Evolutionary conservation across 129 eudicot genomes (phyloP), one percentile per base, ranked within the genome.

Genomic region (Lactuca sativa): DNA sequence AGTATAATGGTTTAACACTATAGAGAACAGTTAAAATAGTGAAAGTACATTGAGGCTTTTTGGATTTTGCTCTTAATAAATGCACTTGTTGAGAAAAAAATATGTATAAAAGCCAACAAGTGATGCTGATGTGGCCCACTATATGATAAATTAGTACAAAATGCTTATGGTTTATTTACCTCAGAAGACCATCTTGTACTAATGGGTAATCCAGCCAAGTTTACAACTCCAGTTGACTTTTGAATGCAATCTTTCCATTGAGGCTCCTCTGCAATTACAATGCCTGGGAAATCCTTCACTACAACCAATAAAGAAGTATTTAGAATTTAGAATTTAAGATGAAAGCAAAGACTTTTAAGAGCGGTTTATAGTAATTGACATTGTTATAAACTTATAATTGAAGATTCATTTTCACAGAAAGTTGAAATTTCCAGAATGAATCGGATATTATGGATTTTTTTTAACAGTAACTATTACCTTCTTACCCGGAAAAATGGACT

Each of bases 181-280:
- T 93, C 95, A 30, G 97, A 83, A 30, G 99, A 87, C 99, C 99
- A 95, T 90, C 99, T 95, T 59, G 95, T 90, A 69, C 97, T 95
- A 75, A 95, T 89, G 43, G 99, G 91, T 87, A 83, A 49, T 64
- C 99, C 99, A 65, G 99, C 99, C 74, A 95, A 66, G 79, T 95
- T 95, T 59, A 95, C 97, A 60, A 95, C 97, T 69, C 97, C 96
- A 41, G 83, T 87, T 70, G 99, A 95, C 74, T 93, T 91, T 76
- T 80, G 70, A 84, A 95, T 87, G 86, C 84, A 81, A 47, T 95
- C 84, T 77, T 76, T 90, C 99, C 99, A 95, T 70, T 90, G 86
- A 52, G 86, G 34, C 73, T 90, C 95, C 78, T 95, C 99, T 2
- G 97, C 99, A 56, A 95, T 85, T 60, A 81, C 83, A 66, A 95